phyloP scores from a whole-genome alignment of 1,284 basidiomycete species.

The Sporisorium scitamineum region DNA sequence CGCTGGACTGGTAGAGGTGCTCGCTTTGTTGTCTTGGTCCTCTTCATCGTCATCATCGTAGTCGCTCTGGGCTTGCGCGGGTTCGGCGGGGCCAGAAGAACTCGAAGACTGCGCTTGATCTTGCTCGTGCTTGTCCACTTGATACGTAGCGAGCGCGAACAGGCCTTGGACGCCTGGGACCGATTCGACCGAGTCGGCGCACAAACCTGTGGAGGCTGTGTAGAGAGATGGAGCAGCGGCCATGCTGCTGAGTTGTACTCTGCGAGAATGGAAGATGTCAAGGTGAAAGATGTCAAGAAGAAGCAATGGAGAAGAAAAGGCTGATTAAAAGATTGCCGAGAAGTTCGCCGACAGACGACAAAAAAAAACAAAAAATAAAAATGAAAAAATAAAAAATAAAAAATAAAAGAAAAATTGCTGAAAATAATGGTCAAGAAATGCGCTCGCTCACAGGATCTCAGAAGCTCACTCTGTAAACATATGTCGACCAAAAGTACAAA shows the following conservation, averaged over 20 bases:
- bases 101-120: slow-evolving; percentile 21
- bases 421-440: slow-evolving; percentile 11
- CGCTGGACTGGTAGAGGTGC: slow-evolving; percentile 28
- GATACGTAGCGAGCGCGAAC: slow-evolving; percentile 67
- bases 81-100: slow-evolving; percentile 10
- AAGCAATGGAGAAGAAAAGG: slow-evolving; percentile 4
- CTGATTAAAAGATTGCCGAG: slow-evolving; percentile 8
- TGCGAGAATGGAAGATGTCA: not conserved
- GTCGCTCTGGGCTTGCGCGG: not conserved
- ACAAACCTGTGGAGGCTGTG: slow-evolving; percentile 56
- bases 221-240: slow-evolving; percentile 35
- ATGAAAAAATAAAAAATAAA: not conserved
- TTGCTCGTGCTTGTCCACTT: slow-evolving; percentile 63
- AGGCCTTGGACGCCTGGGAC: slow-evolving; percentile 49
- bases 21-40: slow-evolving; percentile 8
- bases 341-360: slow-evolving; percentile 14
- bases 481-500: not conserved
- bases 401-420: not conserved
- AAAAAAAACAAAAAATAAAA: not conserved
- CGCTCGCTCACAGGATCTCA: not conserved
- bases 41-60: slow-evolving; percentile 9
- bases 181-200: slow-evolving; percentile 66
- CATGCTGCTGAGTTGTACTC: not conserved
- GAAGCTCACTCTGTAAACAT: not conserved
- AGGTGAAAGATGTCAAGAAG: not conserved